Evolutionary conservation across 2,329 filamentous ascomycete species (phyloP).

Genomic region (Xenoacremonium recifei): DNA sequence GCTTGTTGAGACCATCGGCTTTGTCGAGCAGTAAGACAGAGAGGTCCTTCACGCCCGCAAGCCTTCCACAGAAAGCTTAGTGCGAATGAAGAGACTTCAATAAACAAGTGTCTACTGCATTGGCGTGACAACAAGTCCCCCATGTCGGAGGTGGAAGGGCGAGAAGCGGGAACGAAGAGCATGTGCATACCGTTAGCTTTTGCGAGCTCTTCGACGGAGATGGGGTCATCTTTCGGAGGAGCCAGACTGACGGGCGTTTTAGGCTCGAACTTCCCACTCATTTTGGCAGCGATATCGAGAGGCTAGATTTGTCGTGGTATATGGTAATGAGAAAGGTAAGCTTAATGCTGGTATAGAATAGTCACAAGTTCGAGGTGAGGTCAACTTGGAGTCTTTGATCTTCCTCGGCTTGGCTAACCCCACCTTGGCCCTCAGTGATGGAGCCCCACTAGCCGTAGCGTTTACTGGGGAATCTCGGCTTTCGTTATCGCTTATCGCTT

Average conservation of each 20-base stretch:
- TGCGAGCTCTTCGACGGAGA: conserved; percentile 75
- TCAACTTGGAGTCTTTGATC: background rate
- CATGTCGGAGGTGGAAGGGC: no score
- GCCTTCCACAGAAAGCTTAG: no score
- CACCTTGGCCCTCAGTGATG: background rate
- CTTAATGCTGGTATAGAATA: no score
- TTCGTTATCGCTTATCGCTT: conserved; percentile 27
- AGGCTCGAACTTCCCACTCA: conserved; percentile 72
- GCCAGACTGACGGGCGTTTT: conserved; percentile 73
- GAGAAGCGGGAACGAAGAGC: conserved; percentile 4
- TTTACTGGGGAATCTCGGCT: background rate
- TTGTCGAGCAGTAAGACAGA: no score
- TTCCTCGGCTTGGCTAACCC: background rate
- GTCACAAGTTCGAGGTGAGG: no score
- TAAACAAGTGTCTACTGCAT: no score
- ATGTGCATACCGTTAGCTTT: conserved; percentile 73
- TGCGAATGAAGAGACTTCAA: no score
- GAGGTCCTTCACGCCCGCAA: no score
- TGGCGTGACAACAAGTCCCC: no score
- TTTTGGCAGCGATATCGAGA: conserved; percentile 32
- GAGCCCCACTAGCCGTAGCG: conserved; percentile 13
- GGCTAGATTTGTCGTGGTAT: no score
- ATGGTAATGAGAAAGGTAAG: no score
- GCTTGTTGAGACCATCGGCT: no score
- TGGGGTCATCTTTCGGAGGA: conserved; percentile 84